Conservation (phyloP, 768 basidiomycete species). For the Hericium rajendrae region DNA sequence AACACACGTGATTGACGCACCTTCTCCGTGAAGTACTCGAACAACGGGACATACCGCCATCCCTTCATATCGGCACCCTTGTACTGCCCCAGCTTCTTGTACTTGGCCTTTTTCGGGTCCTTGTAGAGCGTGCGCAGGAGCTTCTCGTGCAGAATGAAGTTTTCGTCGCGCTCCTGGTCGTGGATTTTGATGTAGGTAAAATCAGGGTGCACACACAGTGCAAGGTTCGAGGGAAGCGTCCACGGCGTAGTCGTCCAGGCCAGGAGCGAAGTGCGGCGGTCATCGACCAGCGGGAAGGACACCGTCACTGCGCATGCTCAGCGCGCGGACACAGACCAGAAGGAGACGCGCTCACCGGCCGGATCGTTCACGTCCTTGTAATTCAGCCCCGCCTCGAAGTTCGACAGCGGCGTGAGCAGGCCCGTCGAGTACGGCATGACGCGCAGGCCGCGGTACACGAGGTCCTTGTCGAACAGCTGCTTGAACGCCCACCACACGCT, state of each 20-base stretch:
- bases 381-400: constrained; percentile 91
- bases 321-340: background rate
- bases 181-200: constrained; percentile 95
- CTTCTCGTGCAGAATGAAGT: constrained; percentile 87
- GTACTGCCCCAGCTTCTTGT: constrained; percentile 82
- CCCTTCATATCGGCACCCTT: constrained; percentile 90
- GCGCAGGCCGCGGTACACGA: constrained; percentile 87
- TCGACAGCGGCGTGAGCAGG: constrained; percentile 90
- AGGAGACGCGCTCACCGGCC: constrained; percentile 43
- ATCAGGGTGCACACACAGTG: constrained; percentile 92
- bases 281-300: constrained; percentile 87
- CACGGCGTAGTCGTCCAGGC: constrained; percentile 99
- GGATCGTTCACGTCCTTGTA: constrained; percentile 94
- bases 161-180: constrained; percentile 76
- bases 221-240: constrained; percentile 95
- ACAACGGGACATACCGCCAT: constrained; percentile 90
- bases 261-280: constrained; percentile 79
- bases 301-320: constrained; percentile 57
- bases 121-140: constrained; percentile 87
- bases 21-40: constrained; percentile 94
- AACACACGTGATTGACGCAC: constrained; percentile 29
- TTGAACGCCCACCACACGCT: constrained; percentile 98
- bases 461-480: constrained; percentile 82
- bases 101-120: constrained; percentile 94
- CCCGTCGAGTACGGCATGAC: constrained; percentile 99